Percentiles rank a stretch among this genome's conserved stretches.
These are phyloP conservation scores for Anthracocystis walkeri DNA, from an alignment of 1,284 basidiomycete species.

Conservation along the genomic window DNA sequence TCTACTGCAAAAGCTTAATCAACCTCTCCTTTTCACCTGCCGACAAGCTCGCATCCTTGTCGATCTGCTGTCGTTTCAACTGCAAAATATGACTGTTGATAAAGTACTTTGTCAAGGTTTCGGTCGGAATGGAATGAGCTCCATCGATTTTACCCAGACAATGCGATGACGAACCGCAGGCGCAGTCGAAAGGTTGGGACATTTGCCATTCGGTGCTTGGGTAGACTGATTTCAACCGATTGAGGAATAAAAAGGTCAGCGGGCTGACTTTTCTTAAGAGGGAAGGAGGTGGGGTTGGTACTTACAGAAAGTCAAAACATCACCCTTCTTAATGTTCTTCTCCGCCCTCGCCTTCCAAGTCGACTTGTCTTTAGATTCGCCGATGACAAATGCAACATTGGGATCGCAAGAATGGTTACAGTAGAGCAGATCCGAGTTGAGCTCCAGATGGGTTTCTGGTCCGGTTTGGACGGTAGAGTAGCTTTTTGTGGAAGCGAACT, in stretches of 20 bases:
- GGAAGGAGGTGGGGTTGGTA: neutral
- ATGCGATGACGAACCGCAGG: constrained; percentile 33
- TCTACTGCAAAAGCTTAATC: constrained; percentile 9
- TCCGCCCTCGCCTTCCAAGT: constrained; percentile 51
- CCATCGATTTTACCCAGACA: constrained; percentile 61
- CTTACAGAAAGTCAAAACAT: constrained; percentile 65
- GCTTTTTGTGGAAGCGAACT: constrained; percentile 27
- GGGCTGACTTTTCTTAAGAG: no score
- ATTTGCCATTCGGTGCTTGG: constrained; percentile 66
- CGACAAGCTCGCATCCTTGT: neutral
- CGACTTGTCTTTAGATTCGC: constrained; percentile 31
- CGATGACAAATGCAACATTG: constrained; percentile 53
- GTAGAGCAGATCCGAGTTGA: constrained; percentile 66
- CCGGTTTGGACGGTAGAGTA: constrained; percentile 65
- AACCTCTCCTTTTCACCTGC: constrained; percentile 2
- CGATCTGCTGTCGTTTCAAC: constrained; percentile 52
- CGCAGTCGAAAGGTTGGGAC: constrained; percentile 65
- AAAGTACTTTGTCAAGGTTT: constrained; percentile 48
- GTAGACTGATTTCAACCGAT: constrained; percentile 54
- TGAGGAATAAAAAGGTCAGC: neutral
- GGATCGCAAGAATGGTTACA: constrained; percentile 67
- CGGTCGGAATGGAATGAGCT: constrained; percentile 44
- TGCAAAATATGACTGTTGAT: constrained; percentile 61
- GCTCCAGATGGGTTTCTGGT: constrained; percentile 54
- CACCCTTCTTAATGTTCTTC: constrained; percentile 57